phyloP scores from a whole-genome alignment of 352 stramenopile genomes.

The Globisporangium uncinulatum region DNA sequence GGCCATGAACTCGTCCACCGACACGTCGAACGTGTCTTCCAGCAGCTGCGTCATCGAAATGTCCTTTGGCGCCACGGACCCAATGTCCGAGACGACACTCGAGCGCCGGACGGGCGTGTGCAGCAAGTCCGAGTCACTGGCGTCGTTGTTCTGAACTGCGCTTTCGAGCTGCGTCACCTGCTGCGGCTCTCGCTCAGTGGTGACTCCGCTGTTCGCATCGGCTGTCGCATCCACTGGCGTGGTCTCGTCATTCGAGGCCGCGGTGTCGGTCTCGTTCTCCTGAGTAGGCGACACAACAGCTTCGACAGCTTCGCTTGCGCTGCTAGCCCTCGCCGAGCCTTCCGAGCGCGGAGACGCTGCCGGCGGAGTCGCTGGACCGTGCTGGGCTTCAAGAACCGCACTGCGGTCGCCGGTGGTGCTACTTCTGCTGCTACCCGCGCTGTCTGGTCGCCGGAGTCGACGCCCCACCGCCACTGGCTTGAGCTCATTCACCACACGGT shows the following conservation, averaged over 20 bases:
- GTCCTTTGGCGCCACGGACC: constrained; percentile 51
- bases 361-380: background rate
- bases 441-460: background rate
- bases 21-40: constrained; percentile 54
- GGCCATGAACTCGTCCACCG: constrained; percentile 64
- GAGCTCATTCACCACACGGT: constrained; percentile 30
- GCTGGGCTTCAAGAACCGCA: background rate
- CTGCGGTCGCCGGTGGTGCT: background rate
- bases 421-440: background rate
- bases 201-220: background rate
- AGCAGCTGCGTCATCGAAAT: constrained; percentile 72
- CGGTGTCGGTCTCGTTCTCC: constrained; percentile 6
- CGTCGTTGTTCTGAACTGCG: background rate
- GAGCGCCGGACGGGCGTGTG: constrained; percentile 15
- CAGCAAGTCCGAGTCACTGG: background rate
- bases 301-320: background rate
- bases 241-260: constrained; percentile 4
- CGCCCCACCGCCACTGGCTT: constrained; percentile 2
- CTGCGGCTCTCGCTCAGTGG: background rate
- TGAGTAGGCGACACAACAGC: background rate
- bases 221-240: background rate
- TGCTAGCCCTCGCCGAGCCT: background rate
- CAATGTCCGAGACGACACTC: constrained; percentile 59
- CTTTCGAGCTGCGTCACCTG: background rate
- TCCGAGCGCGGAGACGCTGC: background rate